A percentile compares a stretch with the other conserved stretches of the same genome.
Evolutionary conservation across 2,329 filamentous ascomycete genomes (phyloP).

Genomic region (Bipolaris victoriae): DNA sequence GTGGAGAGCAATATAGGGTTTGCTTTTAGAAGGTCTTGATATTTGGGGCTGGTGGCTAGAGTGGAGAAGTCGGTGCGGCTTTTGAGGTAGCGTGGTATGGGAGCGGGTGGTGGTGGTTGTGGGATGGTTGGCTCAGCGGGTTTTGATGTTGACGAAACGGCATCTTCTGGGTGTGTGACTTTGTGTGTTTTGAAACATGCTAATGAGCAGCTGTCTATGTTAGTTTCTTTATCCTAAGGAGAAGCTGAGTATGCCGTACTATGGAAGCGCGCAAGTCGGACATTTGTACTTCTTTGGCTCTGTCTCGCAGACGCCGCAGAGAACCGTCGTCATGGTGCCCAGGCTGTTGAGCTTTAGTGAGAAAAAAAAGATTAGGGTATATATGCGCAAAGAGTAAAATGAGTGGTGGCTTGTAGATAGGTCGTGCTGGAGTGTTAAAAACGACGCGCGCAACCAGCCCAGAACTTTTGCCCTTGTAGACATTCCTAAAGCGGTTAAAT

Average conservation of each 20-base stretch:
- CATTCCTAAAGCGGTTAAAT: constrained; percentile 37
- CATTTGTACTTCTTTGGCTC: constrained; percentile 59
- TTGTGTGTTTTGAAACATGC: constrained; percentile 43
- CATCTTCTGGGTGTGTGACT: constrained; percentile 23
- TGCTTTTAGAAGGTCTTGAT: constrained; percentile 35
- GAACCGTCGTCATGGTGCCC: constrained; percentile 38
- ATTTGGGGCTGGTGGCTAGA: constrained; percentile 37
- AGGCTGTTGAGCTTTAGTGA: too few species aligned
- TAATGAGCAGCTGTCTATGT: constrained; percentile 38
- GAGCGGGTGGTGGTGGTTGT: constrained; percentile 36
- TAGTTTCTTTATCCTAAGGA: constrained; percentile 1
- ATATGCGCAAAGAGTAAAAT: too few species aligned
- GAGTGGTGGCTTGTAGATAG: background rate
- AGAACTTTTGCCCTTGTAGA: constrained; percentile 7
- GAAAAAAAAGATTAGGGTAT: too few species aligned
- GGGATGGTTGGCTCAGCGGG: constrained; percentile 21
- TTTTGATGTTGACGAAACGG: constrained; percentile 6
- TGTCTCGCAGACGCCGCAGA: constrained; percentile 54
- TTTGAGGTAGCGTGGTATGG: constrained; percentile 40
- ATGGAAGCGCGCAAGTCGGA: constrained; percentile 55
- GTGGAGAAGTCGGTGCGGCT: constrained; percentile 41
- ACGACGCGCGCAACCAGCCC: constrained; percentile 8
- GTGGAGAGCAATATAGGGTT: constrained; percentile 32
- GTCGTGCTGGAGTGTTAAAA: background rate
- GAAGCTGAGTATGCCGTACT: constrained; percentile 39